These are phyloP conservation scores for Skeletonema tropicum DNA, from an alignment of 108 stramenopile genomes.

Conservation along the genomic window DNA sequence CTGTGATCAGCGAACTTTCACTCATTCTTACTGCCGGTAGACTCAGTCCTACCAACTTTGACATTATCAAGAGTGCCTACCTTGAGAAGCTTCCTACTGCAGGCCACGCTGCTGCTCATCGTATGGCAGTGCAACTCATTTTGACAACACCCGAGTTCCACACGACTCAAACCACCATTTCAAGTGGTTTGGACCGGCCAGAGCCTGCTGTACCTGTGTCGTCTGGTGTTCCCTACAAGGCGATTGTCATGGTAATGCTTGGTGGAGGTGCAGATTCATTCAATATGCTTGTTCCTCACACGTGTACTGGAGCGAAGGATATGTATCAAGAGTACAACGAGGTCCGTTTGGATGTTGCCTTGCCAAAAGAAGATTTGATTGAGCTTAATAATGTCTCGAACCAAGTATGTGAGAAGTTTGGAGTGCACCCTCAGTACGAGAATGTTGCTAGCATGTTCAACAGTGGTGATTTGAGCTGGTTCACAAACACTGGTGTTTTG, in stretches of 20 bases:
- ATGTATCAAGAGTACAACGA: slow-evolving; percentile 47
- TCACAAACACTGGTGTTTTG: slow-evolving; percentile 54
- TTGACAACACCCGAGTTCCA: slow-evolving; percentile 74
- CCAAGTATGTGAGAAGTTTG: slow-evolving; percentile 3
- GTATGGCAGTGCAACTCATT: slow-evolving; percentile 46
- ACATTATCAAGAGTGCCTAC: slow-evolving; percentile 30
- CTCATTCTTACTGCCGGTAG: slow-evolving; percentile 60
- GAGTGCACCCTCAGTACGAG: not conserved
- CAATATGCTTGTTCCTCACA: slow-evolving; percentile 64
- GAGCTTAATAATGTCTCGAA: not conserved
- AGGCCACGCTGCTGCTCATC: slow-evolving; percentile 1
- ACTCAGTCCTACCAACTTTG: slow-evolving; percentile 42
- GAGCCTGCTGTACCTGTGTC: not conserved
- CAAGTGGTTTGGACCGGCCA: slow-evolving; percentile 18
- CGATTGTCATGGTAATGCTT: slow-evolving; percentile 61
- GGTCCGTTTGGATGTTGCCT: slow-evolving; percentile 37
- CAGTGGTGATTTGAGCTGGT: not conserved
- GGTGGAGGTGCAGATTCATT: slow-evolving; percentile 66
- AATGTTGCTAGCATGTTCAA: slow-evolving; percentile 2
- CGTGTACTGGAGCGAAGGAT: slow-evolving; percentile 26
- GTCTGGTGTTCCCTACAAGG: slow-evolving; percentile 56
- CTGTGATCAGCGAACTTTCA: slow-evolving; percentile 43
- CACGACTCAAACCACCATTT: slow-evolving; percentile 40
- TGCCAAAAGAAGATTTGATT: slow-evolving; percentile 10
- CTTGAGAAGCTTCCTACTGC: not conserved